Percentiles rank a stretch among this genome's conserved stretches.
Evolutionary conservation across 75 land plant genomes (phyloP).

Genomic region (Pinus albicaulis): DNA sequence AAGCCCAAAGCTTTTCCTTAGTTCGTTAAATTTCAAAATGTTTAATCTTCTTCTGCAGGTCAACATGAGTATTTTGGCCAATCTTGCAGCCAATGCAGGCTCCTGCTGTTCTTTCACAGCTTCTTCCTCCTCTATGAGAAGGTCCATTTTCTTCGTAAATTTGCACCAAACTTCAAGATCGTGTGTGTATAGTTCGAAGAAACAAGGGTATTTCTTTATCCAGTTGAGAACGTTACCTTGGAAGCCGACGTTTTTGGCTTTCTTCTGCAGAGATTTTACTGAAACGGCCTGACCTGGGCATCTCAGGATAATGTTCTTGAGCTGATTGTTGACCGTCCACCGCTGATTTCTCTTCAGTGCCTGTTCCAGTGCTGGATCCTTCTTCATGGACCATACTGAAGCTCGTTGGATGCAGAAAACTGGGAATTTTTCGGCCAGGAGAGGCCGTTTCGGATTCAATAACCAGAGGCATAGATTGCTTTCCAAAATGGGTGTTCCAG

Average conservation of each 20-base stretch:
- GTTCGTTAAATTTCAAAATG: conserved; percentile 53
- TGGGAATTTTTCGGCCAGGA: background rate
- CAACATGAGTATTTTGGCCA: conserved; percentile 80
- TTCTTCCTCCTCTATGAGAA: conserved; percentile 66
- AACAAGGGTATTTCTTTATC: conserved; percentile 80
- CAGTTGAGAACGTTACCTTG: conserved; percentile 65
- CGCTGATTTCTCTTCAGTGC: conserved; percentile 62
- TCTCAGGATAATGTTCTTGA: conserved; percentile 75
- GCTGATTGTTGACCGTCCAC: conserved; percentile 76
- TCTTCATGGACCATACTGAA: conserved; percentile 61
- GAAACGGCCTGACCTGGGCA: conserved; percentile 56
- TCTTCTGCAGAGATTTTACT: conserved; percentile 58
- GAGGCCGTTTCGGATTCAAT: background rate
- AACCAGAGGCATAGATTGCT: too few species aligned
- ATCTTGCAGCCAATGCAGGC: conserved; percentile 28
- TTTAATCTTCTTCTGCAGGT: conserved; percentile 40
- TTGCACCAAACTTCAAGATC: conserved; percentile 33
- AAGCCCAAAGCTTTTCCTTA: conserved; percentile 70
- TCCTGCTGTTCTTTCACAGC: conserved; percentile 36
- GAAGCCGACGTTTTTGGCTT: conserved; percentile 61
- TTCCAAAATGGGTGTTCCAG: too few species aligned
- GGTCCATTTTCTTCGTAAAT: conserved; percentile 59
- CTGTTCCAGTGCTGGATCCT: conserved; percentile 61
- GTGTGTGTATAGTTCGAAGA: conserved; percentile 61
- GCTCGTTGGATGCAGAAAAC: background rate